Conservation (phyloP, 2,329 filamentous ascomycete species). For the Ophiosphaerella narmari region DNA sequence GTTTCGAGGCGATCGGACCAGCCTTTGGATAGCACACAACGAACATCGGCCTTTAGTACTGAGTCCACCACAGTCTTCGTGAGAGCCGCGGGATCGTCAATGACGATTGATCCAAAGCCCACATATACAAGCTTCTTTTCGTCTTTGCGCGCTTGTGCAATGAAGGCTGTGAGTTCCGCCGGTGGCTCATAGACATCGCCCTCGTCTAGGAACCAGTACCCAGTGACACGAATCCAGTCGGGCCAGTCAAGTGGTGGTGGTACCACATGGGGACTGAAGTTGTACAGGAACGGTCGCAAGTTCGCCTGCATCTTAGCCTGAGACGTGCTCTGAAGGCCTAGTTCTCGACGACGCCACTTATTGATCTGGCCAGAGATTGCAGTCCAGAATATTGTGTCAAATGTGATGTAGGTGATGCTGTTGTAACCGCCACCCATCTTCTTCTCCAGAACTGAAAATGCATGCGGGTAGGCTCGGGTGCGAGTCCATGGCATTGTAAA, state of each 20-base stretch:
- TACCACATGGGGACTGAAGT: slow-evolving; percentile 94
- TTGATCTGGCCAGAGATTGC: slow-evolving; percentile 91
- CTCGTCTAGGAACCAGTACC: slow-evolving; percentile 97
- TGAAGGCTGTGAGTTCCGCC: slow-evolving; percentile 76
- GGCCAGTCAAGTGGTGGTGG: slow-evolving; percentile 91
- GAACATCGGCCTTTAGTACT: slow-evolving; percentile 86
- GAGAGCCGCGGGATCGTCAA: slow-evolving; percentile 84
- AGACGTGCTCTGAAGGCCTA: slow-evolving; percentile 78
- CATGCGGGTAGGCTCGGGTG: slow-evolving; percentile 93
- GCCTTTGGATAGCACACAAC: slow-evolving; percentile 93
- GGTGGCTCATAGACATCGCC: slow-evolving; percentile 71
- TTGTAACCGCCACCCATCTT: slow-evolving; percentile 97
- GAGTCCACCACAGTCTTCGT: slow-evolving; percentile 93
- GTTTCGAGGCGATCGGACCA: slow-evolving; percentile 84
- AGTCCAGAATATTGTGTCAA: slow-evolving; percentile 97
- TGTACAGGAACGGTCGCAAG: slow-evolving; percentile 98
- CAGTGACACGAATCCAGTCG: slow-evolving; percentile 96
- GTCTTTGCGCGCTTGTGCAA: slow-evolving; percentile 78
- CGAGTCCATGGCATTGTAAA: slow-evolving; percentile 99
- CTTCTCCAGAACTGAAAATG: slow-evolving; percentile 88
- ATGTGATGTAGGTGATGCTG: slow-evolving; percentile 92
- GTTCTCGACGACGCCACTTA: slow-evolving; percentile 80
- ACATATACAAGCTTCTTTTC: slow-evolving; percentile 94
- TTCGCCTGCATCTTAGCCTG: slow-evolving; percentile 93
- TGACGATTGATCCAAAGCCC: slow-evolving; percentile 94